Conservation (phyloP, 2,329 filamentous ascomycete species). For the Pestalotiopsis sp. region DNA sequence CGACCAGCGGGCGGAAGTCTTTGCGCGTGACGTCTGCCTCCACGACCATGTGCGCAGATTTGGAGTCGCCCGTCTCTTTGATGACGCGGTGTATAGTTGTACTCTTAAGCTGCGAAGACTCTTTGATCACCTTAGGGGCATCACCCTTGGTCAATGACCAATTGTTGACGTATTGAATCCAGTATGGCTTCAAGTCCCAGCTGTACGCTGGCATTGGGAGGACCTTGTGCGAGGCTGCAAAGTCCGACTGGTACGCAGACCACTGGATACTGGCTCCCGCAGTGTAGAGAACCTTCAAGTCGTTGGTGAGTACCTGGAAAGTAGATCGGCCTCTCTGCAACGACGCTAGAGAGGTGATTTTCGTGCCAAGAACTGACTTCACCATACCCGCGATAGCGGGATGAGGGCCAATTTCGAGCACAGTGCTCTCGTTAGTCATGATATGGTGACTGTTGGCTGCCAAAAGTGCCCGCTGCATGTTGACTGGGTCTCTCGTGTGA, state of each 20-base stretch:
- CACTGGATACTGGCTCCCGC: conserved; percentile 48
- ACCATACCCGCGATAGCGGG: conserved; percentile 36
- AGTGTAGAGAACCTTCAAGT: conserved; percentile 47
- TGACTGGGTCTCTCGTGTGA: conserved; percentile 35
- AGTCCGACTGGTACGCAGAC: conserved; percentile 58
- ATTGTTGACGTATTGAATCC: conserved; percentile 49
- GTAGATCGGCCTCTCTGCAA: conserved; percentile 10
- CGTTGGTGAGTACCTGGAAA: conserved; percentile 43
- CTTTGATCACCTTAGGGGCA: conserved; percentile 16
- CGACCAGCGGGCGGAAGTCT: conserved; percentile 56
- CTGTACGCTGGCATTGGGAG: conserved; percentile 60
- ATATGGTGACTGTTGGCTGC: background rate
- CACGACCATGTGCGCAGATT: conserved; percentile 49
- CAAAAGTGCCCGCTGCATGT: conserved; percentile 28
- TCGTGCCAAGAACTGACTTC: conserved; percentile 24
- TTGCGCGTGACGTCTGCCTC: conserved; percentile 56
- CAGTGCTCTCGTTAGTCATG: conserved; percentile 23
- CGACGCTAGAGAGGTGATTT: conserved; percentile 10
- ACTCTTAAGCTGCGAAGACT: conserved; percentile 13
- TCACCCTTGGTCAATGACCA: conserved; percentile 62
- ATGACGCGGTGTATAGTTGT: conserved; percentile 26
- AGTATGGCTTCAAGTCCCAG: conserved; percentile 64
- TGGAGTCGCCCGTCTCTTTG: conserved; percentile 38
- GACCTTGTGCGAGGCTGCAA: conserved; percentile 53
- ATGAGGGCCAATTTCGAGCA: conserved; percentile 34